A percentile compares a stretch with the other conserved stretches of the same genome.
Evolutionary conservation across 805 yeast species (phyloP).

Genomic region (Scheffersomyces spartinae): DNA sequence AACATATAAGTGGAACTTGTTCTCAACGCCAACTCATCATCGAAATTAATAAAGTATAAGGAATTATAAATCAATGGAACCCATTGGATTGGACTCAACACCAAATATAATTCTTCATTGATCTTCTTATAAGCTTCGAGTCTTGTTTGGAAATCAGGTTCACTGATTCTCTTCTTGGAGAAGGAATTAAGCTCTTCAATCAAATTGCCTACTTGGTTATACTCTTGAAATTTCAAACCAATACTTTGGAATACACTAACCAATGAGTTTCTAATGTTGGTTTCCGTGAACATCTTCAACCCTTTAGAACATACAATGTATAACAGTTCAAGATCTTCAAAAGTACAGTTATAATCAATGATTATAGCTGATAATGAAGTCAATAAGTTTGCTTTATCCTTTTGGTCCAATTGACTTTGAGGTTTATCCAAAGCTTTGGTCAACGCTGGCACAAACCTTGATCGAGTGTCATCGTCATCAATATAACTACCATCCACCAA

Average conservation of each 20-base stretch:
- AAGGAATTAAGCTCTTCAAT: conserved; percentile 60
- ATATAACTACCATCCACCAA: conserved; percentile 50
- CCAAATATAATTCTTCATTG: conserved; percentile 40
- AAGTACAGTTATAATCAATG: conserved; percentile 38
- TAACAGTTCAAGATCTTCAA: conserved; percentile 36
- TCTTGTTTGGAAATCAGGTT: conserved; percentile 70
- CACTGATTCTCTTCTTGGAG: conserved; percentile 48
- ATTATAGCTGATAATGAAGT: conserved; percentile 46
- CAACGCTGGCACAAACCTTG: conserved; percentile 43
- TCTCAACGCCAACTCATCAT: conserved; percentile 70
- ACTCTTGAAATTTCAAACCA: conserved; percentile 37
- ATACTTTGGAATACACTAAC: conserved; percentile 49
- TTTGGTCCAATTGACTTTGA: conserved; percentile 34
- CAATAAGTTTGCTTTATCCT: conserved; percentile 46
- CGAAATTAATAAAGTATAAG: conserved; percentile 63
- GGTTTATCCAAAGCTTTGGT: conserved; percentile 52
- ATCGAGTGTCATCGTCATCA: conserved; percentile 41
- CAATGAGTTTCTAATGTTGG: conserved; percentile 49
- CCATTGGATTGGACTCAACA: conserved; percentile 56
- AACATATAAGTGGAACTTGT: conserved; percentile 61
- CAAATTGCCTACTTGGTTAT: conserved; percentile 37
- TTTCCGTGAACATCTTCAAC: conserved; percentile 48
- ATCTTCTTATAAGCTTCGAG: conserved; percentile 54
- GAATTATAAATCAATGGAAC: conserved; percentile 59
- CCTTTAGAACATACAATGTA: conserved; percentile 43